Conservation (phyloP, 2,329 filamentous ascomycete species). For the Fusarium algeriense region DNA sequence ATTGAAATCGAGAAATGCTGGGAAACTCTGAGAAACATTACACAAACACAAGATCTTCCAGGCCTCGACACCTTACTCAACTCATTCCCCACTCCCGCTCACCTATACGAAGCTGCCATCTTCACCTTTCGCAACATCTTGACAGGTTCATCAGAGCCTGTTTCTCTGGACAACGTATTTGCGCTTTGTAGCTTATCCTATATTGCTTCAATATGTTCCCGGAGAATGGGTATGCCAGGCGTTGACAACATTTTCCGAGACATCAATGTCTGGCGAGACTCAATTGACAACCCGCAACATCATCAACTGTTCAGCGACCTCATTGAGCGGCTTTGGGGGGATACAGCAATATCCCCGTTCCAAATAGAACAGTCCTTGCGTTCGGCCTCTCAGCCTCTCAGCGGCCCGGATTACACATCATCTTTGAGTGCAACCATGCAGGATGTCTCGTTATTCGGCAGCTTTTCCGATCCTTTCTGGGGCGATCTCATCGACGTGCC, state of each 20-base stretch:
- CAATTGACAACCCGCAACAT: not conserved
- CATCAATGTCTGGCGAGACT: not conserved
- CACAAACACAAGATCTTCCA: fast-evolving
- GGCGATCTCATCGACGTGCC: fast-evolving
- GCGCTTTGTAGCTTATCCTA: not conserved
- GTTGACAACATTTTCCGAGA: not conserved
- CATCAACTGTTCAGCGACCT: not conserved
- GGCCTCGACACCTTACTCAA: fast-evolving
- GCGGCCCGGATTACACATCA: fast-evolving
- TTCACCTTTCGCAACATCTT: not conserved
- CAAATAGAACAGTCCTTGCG: fast-evolving
- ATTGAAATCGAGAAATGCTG: not conserved
- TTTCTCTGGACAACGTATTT: fast-evolving
- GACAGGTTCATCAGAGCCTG: fast-evolving
- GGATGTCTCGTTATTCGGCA: not conserved
- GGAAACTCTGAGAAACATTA: fast-evolving
- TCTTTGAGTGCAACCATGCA: not conserved
- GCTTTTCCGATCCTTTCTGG: not conserved
- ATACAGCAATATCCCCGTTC: fast-evolving
- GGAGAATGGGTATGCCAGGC: fast-evolving
- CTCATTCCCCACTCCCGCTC: not conserved
- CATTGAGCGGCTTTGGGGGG: not conserved
- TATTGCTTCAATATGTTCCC: too few relatives aligned
- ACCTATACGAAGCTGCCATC: fast-evolving
- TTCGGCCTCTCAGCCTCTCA: not conserved